These are phyloP conservation scores for Monilinia vaccinii-corymbosi DNA, from an alignment of 2,329 filamentous ascomycete species.

Conservation along the genomic window DNA sequence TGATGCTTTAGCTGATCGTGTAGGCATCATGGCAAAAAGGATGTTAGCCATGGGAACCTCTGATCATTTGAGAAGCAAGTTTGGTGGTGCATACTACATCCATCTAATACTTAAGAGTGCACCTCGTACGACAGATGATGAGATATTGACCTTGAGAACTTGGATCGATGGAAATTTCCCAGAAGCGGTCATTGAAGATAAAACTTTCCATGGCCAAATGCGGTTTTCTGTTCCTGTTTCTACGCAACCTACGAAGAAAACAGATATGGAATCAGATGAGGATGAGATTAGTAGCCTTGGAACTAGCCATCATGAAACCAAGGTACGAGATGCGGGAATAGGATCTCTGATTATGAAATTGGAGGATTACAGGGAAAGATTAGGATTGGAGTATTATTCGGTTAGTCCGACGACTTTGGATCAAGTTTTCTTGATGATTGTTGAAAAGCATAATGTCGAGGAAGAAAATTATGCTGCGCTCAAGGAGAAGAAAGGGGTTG, in stretches of 20 bases:
- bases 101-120: constrained; percentile 71
- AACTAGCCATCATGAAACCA: constrained; percentile 9
- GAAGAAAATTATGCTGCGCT: constrained; percentile 52
- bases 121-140: constrained; percentile 59
- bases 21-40: constrained; percentile 74
- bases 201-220: constrained; percentile 77
- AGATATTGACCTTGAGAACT: constrained; percentile 54
- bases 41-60: constrained; percentile 81
- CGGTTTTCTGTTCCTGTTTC: constrained; percentile 62
- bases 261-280: not conserved
- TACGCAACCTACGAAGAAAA: constrained; percentile 26
- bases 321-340: constrained; percentile 33
- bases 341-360: constrained; percentile 62
- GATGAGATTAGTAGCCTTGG: constrained; percentile 21
- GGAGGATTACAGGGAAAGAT: constrained; percentile 56
- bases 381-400: constrained; percentile 79
- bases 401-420: constrained; percentile 82
- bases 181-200: constrained; percentile 58
- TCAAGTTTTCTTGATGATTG: constrained; percentile 82
- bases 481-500: constrained; percentile 9
- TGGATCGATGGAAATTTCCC: constrained; percentile 59
- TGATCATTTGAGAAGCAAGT: constrained; percentile 60
- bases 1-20: constrained; percentile 73
- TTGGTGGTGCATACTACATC: constrained; percentile 71
- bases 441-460: constrained; percentile 67